Conservation (phyloP, 2,329 filamentous ascomycete genomes). For the Bipolaris zeicola region DNA sequence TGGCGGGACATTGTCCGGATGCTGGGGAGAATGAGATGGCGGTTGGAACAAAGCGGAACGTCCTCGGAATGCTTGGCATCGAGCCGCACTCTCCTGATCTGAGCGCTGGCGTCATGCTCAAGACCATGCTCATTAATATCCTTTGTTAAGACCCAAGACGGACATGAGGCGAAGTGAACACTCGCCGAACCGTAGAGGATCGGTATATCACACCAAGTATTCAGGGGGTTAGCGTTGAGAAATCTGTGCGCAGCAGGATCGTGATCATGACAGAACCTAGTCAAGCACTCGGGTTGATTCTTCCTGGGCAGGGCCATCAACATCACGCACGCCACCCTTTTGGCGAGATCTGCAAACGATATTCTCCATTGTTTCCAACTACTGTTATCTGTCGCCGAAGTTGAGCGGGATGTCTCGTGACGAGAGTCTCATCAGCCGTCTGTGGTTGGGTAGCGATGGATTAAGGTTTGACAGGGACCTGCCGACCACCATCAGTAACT, state of each 20-base stretch:
- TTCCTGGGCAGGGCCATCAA: conserved; percentile 1
- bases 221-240: neutral
- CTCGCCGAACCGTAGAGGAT: neutral
- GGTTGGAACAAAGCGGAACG: neutral
- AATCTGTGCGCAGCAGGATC: neutral
- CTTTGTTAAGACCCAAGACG: neutral
- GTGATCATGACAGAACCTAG: neutral
- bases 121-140: neutral
- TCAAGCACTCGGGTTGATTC: neutral
- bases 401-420: conserved; percentile 6
- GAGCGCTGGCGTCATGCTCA: neutral
- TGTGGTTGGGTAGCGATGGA: conserved; percentile 1
- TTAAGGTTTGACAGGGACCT: conserved; percentile 5
- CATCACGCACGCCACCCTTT: neutral
- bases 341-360: neutral
- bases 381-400: conserved; percentile 1
- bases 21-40: neutral
- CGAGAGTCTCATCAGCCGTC: neutral
- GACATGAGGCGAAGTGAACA: neutral
- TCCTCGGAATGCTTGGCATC: neutral
- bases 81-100: neutral
- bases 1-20: neutral
- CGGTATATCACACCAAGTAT: neutral
- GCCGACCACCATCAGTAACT: conserved; percentile 1
- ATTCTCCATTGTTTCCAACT: neutral